These are phyloP conservation scores for Trichophyton mentagrophytes DNA, from an alignment of 2,329 filamentous ascomycete species.

Conservation along the genomic window DNA sequence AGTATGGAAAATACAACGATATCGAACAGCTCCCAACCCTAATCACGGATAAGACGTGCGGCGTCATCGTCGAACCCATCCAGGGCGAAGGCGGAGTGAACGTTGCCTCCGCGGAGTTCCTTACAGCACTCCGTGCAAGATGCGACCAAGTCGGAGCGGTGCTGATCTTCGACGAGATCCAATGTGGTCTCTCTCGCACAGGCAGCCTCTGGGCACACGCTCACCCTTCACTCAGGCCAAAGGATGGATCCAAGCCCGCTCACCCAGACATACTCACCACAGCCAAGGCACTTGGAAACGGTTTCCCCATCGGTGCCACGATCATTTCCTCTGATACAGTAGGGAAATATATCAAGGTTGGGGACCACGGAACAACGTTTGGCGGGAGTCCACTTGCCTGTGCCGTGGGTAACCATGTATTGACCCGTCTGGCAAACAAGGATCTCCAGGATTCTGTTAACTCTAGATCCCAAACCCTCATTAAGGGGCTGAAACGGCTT, in stretches of 20 bases:
- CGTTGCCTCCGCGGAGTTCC: constrained; percentile 68
- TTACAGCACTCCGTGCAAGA: constrained; percentile 66
- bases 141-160: constrained; percentile 81
- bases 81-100: constrained; percentile 94
- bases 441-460: constrained; percentile 57
- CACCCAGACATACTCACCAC: constrained; percentile 91
- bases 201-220: constrained; percentile 83
- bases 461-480: constrained; percentile 51
- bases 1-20: constrained; percentile 76
- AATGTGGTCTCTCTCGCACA: constrained; percentile 81
- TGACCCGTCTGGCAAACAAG: constrained; percentile 59
- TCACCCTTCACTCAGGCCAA: constrained; percentile 44
- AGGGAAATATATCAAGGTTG: constrained; percentile 54
- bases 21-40: constrained; percentile 55
- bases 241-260: constrained; percentile 44
- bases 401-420: constrained; percentile 73
- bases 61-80: constrained; percentile 92
- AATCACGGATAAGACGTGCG: constrained; percentile 76
- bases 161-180: constrained; percentile 92
- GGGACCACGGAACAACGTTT: constrained; percentile 90
- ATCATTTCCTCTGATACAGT: constrained; percentile 52
- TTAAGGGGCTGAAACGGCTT: constrained; percentile 44
- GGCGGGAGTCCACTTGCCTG: constrained; percentile 82
- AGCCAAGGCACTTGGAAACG: constrained; percentile 92
- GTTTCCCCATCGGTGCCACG: constrained; percentile 84